A percentile compares a stretch with the other conserved stretches of the same genome.
Evolutionary conservation across 148 eudicot species (phyloP).

Genomic region (Pharnaceum exiguum): DNA sequence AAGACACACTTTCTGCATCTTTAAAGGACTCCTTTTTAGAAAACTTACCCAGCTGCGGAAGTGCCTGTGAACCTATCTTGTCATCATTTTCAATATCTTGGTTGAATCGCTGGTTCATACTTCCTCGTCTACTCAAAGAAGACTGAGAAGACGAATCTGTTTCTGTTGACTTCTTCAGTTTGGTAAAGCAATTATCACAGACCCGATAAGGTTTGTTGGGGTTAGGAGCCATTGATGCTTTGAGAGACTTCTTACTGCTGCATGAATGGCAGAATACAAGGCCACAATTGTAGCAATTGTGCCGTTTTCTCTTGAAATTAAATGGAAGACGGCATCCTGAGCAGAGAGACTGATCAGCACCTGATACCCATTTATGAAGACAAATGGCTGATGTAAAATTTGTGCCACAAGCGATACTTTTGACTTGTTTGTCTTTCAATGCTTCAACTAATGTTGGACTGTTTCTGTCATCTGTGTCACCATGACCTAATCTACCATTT

Average conservation of each 20-base stretch:
- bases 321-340: slow-evolving; percentile 59
- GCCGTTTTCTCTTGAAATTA: slow-evolving; percentile 63
- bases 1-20: slow-evolving; percentile 29
- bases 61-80: slow-evolving; percentile 23
- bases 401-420: slow-evolving; percentile 60
- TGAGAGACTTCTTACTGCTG: slow-evolving; percentile 51
- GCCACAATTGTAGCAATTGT: slow-evolving; percentile 76
- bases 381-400: slow-evolving; percentile 70
- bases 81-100: slow-evolving; percentile 29
- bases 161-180: slow-evolving; percentile 41
- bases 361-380: slow-evolving; percentile 48
- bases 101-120: slow-evolving; percentile 25
- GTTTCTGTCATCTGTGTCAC: slow-evolving; percentile 48
- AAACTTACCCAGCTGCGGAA: slow-evolving; percentile 28
- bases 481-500: slow-evolving; percentile 77
- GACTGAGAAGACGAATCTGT: slow-evolving; percentile 24
- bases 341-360: slow-evolving; percentile 56
- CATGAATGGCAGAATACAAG: slow-evolving; percentile 65
- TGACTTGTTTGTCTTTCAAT: slow-evolving; percentile 55
- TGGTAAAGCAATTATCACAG: slow-evolving; percentile 61
- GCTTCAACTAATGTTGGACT: slow-evolving; percentile 64
- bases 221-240: slow-evolving; percentile 70
- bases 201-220: slow-evolving; percentile 64
- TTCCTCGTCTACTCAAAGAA: slow-evolving; percentile 40
- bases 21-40: slow-evolving; percentile 45